These are phyloP conservation scores for Monosporascus ibericus DNA, from an alignment of 2,329 filamentous ascomycete species.

Conservation along the genomic window DNA sequence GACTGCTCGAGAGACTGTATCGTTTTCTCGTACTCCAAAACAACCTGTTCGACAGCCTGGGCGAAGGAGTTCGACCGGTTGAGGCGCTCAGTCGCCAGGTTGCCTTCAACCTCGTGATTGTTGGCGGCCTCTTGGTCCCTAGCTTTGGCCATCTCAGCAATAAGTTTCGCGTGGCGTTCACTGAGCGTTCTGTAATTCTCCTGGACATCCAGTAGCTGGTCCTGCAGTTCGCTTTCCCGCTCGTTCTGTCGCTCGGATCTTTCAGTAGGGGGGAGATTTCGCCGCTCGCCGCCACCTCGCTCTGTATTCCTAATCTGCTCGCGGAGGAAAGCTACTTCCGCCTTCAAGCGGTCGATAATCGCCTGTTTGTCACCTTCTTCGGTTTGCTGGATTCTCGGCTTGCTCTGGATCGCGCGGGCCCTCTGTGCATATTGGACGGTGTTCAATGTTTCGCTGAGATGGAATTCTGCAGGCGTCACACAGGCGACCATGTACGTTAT, in stretches of 20 bases:
- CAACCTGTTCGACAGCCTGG: conserved; percentile 90
- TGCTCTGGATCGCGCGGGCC: conserved; percentile 93
- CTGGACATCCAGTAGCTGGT: conserved; percentile 85
- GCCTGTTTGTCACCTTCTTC: conserved; percentile 94
- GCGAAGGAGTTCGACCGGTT: conserved; percentile 96
- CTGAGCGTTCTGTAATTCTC: conserved; percentile 92
- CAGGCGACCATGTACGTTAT: conserved; percentile 99
- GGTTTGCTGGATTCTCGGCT: conserved; percentile 88
- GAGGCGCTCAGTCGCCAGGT: conserved; percentile 72
- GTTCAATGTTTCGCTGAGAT: conserved; percentile 94
- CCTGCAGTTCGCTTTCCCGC: conserved; percentile 84
- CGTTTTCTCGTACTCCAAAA: conserved; percentile 97
- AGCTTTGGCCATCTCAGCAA: conserved; percentile 85
- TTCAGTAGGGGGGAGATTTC: conserved; percentile 55
- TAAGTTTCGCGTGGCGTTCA: conserved; percentile 89
- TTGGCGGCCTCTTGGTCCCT: conserved; percentile 62
- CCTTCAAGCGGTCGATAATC: conserved; percentile 85
- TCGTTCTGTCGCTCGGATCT: conserved; percentile 74
- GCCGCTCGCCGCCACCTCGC: conserved; percentile 51
- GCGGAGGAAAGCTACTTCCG: conserved; percentile 86
- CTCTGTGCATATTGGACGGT: conserved; percentile 96
- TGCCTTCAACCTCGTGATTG: conserved; percentile 53
- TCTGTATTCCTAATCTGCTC: conserved; percentile 90
- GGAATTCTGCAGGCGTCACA: conserved; percentile 93
- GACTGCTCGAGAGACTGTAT: conserved; percentile 92